Base-by-base conservation (phyloP, 148 eudicot genomes). In the Arctostaphylos glauca region DNA sequence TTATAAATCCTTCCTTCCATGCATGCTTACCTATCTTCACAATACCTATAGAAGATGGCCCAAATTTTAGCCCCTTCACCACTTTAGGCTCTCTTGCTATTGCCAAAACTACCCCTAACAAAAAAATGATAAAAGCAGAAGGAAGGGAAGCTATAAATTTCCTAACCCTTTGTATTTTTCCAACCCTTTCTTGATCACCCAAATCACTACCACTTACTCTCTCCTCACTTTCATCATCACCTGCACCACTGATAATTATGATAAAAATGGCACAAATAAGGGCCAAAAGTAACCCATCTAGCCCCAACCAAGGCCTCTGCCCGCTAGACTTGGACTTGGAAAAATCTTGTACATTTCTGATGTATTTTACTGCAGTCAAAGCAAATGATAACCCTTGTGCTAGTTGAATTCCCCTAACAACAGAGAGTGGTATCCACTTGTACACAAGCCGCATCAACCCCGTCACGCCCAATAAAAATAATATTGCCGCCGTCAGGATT, bases 381-480 rank as follows among this genome's bases (percentile, higher is more conserved):
- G 98, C 94, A 78, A 95, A 95, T 4, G 92, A 87, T 31, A 94
- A 60, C 2, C 98, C 98, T 78, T 95, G 98, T 46, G 98, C 96
- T 2, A 95, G 86, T 70, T 95, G 98, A 82, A 95, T 94, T 4
- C 98, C 98, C 85, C 98, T 86, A 13, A 95, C 98, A 80, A 95
- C 90, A 18, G 95, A 84, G 6, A 94, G 83, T 4, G 98, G 98
- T 41, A 95, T 88, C 18, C 94, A 80, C 78, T 60, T 86, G 79
- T 94, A 95, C 48, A 88, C 96, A n/a, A 95, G 58, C 14, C 84
- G 88, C 98, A 95, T 95, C 84, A 95, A 87, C 23, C 92, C 92
- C 2, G 96, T 90, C 3, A 86, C 96, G 47, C 98, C 98, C 58
- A 95, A 76, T 5, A 92, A 47, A 48, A 94, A 83, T 2, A 95